phyloP scores from a whole-genome alignment of 257 asterid species.

The Solanum lycopersicoides region DNA sequence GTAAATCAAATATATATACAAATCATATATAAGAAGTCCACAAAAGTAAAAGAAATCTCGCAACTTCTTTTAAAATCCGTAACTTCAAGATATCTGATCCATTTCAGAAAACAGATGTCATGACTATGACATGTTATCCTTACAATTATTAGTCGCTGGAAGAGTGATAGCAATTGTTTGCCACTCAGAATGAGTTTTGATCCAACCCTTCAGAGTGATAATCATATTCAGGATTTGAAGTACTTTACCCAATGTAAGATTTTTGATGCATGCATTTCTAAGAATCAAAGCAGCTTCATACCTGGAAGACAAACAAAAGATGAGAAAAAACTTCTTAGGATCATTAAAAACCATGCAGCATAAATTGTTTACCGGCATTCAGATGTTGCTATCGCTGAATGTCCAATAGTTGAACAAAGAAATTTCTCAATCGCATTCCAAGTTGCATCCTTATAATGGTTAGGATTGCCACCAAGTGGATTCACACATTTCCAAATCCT shows the following conservation, averaged over 20 bases:
- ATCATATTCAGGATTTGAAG: constrained; percentile 36
- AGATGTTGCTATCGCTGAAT: constrained; percentile 24
- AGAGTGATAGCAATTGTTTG: constrained; percentile 26
- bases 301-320: constrained; percentile 11
- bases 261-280: constrained; percentile 29
- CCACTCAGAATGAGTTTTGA: constrained; percentile 23
- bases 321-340: background rate
- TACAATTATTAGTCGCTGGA: constrained; percentile 1
- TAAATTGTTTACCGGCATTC: constrained; percentile 30
- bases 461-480: background rate
- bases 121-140: too few species aligned
- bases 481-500: background rate
- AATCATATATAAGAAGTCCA: background rate
- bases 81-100: background rate
- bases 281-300: constrained; percentile 41
- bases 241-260: constrained; percentile 32
- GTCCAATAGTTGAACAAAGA: constrained; percentile 28
- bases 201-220: constrained; percentile 31
- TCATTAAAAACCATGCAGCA: background rate
- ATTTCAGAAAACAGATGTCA: too few species aligned
- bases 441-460: background rate
- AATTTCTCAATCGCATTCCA: constrained; percentile 32
- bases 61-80: background rate
- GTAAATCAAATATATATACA: background rate
- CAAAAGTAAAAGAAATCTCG: background rate